Conservation (phyloP, 768 basidiomycete genomes). For the Mycena vulgaris region DNA sequence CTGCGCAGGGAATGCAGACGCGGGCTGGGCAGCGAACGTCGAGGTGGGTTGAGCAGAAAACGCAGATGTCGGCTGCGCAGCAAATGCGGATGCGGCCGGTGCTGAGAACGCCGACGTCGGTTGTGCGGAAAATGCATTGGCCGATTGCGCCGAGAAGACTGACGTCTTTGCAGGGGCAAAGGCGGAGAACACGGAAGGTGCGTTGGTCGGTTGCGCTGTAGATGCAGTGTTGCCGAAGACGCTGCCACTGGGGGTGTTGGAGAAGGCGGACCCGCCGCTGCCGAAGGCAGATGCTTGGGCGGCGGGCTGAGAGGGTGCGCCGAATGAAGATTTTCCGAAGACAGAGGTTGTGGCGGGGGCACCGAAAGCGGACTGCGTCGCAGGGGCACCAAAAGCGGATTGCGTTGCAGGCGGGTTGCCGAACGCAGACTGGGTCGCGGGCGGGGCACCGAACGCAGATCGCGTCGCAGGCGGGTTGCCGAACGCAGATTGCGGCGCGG, state of each 20-base stretch:
- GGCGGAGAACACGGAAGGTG: slow-evolving; percentile 52
- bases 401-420: slow-evolving; percentile 1
- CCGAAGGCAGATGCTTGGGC: neutral
- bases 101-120: neutral
- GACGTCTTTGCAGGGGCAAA: slow-evolving; percentile 48
- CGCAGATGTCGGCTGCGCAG: slow-evolving; percentile 39
- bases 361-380: slow-evolving; percentile 33
- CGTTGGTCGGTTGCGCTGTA: slow-evolving; percentile 37
- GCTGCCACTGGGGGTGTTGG: slow-evolving; percentile 11
- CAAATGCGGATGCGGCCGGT: slow-evolving; percentile 45
- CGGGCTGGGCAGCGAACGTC: slow-evolving; percentile 47
- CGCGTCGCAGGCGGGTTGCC: neutral
- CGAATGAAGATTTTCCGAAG: slow-evolving; percentile 53
- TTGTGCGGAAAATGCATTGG: neutral
- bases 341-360: slow-evolving; percentile 27
- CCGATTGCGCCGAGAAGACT: slow-evolving; percentile 55
- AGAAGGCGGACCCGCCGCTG: neutral
- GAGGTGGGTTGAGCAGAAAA: slow-evolving; percentile 50
- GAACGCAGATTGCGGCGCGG: neutral
- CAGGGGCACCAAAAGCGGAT: slow-evolving; percentile 40
- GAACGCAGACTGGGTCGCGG: neutral
- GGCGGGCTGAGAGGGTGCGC: slow-evolving; percentile 40
- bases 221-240: slow-evolving; percentile 2
- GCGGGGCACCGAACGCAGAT: neutral
- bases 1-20: slow-evolving; percentile 22